Evolutionary conservation across 306 rosid species (phyloP).

Genomic region (Arachis hypogaea): DNA sequence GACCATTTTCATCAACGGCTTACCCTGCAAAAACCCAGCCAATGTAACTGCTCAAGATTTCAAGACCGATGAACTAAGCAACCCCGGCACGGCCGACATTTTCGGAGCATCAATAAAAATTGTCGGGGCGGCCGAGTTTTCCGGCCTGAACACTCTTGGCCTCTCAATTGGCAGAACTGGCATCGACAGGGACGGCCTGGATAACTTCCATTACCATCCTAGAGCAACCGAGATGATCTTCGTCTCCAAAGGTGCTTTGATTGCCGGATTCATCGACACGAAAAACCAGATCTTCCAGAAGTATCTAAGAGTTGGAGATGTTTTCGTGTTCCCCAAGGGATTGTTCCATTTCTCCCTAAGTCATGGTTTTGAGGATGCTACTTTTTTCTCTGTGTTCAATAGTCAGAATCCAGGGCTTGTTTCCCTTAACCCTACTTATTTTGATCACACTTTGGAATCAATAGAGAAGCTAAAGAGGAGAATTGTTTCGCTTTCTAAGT

Average conservation of each 20-base stretch:
- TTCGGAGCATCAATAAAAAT: constrained; percentile 52
- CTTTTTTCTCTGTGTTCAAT: constrained; percentile 62
- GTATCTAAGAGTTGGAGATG: constrained; percentile 61
- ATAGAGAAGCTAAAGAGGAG: constrained; percentile 40
- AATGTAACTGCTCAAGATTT: constrained; percentile 61
- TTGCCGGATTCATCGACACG: constrained; percentile 76
- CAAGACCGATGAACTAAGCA: constrained; percentile 50
- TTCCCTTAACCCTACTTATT: constrained; percentile 41
- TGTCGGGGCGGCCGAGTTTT: constrained; percentile 60
- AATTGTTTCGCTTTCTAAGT: constrained; percentile 45
- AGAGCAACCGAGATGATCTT: constrained; percentile 79
- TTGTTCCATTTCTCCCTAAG: constrained; percentile 69
- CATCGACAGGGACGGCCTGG: constrained; percentile 53
- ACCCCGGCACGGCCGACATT: constrained; percentile 43
- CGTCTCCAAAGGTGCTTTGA: constrained; percentile 57
- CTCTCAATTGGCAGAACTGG: constrained; percentile 76
- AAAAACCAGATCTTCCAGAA: constrained; percentile 53
- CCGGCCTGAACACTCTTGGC: constrained; percentile 77
- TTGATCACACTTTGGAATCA: constrained; percentile 43
- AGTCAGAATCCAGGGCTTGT: constrained; percentile 78
- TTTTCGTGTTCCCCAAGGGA: constrained; percentile 76
- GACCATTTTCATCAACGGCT: constrained; percentile 72
- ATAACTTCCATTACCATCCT: constrained; percentile 68
- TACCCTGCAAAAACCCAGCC: constrained; percentile 72
- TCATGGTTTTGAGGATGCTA: constrained; percentile 52